Base-by-base conservation (phyloP, 352 stramenopile genomes). In the Peronospora farinosa region DNA sequence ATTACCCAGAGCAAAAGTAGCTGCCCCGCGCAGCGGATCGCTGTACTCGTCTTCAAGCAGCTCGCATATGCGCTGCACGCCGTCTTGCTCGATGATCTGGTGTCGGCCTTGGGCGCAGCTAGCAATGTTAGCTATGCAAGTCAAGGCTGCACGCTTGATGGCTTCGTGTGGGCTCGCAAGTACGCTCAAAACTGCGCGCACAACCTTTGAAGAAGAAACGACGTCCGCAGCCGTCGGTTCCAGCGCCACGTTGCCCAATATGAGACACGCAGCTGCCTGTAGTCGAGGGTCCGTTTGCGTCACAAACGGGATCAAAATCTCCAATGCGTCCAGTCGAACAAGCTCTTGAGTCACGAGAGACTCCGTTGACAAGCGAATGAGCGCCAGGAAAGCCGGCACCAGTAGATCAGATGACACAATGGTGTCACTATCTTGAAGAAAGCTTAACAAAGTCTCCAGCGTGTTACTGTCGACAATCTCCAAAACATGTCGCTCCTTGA, bases 1-100 rank as follows among this genome's bases (percentile, higher is more conserved):
- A 51, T 87, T 89, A 39, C 78, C 78, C 11, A 89, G 49, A 2
- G 78, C 71, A 49, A 87, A 89, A 8, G 78, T 74, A 16, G 68
- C 67, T 16, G 64, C 65, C 21, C 74, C 79, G n/a, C 71, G 72
- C 31, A 87, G 54, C 21, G 59, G 45, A 32, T 89, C 78, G 9
- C 73, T 82, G 33, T 69, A 51, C 36, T 85, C 69, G 15, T 74
- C 64, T 10, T 64, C 59, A 17, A 88, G 69, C 39, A 84, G 40
- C 2, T 67, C 69, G 3, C 60, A 56, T n/a, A 86, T 57, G 25
- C 67, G 50, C 15, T 71, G 37, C 32, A 85, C 51, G 15, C 61
- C 66, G 19, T 85, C 64, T 25, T 69, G 55, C 38, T 84, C 58
- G 21, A 74, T 71, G 32, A 88, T 56, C 39, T 66, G 54, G 28